Conservation (phyloP, 73 alveolate species). For the Halteria grandinella region DNA sequence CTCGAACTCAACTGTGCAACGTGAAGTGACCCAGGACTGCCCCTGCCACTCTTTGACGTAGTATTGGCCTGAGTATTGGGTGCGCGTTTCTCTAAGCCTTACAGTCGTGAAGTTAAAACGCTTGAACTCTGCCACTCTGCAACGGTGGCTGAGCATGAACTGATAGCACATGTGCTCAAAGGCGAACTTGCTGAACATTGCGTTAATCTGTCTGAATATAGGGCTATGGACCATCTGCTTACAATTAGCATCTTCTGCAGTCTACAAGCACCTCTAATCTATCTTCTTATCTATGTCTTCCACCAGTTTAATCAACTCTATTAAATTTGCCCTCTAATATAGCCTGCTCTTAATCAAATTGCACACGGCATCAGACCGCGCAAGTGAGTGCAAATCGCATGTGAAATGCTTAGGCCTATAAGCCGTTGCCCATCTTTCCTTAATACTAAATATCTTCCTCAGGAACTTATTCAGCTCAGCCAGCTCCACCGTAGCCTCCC, state of each 20-base stretch:
- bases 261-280: background rate
- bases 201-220: conserved; percentile 5
- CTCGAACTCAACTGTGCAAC: conserved; percentile 1
- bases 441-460: background rate
- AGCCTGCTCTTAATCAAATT: conserved; percentile 24
- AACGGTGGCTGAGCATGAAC: conserved; percentile 19
- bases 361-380: conserved; percentile 45
- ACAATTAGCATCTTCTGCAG: background rate
- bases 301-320: conserved; percentile 25
- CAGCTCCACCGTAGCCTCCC: background rate
- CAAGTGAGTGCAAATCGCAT: conserved; percentile 37
- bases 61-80: background rate
- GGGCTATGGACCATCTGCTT: conserved; percentile 41
- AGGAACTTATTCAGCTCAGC: background rate
- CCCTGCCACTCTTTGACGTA: conserved; percentile 33
- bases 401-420: conserved; percentile 6
- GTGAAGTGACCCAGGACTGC: background rate
- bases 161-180: conserved; percentile 54
- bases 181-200: conserved; percentile 27
- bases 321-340: conserved; percentile 3
- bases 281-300: conserved; percentile 48
- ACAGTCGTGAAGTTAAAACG: too few species aligned
- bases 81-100: background rate
- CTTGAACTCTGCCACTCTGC: conserved; percentile 5
- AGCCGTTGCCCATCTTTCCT: conserved; percentile 58